Percentiles rank a stretch among this genome's conserved stretches.
These are phyloP conservation scores for Suhomyces vadensis DNA, from an alignment of 805 yeast genomes.

Conservation along the genomic window DNA sequence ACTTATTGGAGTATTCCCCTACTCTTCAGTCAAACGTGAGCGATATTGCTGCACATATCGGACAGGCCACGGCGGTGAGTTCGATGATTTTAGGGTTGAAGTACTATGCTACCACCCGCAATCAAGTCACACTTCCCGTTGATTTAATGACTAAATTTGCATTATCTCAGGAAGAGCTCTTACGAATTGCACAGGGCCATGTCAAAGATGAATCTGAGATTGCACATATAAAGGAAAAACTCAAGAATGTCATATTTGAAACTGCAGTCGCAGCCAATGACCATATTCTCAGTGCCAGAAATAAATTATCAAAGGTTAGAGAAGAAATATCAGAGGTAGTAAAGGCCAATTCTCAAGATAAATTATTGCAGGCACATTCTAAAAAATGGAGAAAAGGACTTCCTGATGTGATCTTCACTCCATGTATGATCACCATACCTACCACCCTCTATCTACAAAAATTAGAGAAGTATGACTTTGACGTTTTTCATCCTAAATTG, in stretches of 20 bases:
- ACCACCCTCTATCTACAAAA: constrained; percentile 59
- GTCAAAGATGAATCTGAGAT: constrained; percentile 26
- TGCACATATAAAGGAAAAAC: constrained; percentile 29
- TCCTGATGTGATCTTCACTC: constrained; percentile 67
- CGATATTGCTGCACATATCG: constrained; percentile 75
- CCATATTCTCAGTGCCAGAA: constrained; percentile 68
- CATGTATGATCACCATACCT: constrained; percentile 69
- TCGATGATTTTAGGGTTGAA: constrained; percentile 59
- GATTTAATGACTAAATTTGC: constrained; percentile 54
- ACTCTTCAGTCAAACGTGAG: constrained; percentile 46
- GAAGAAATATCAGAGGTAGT: constrained; percentile 36
- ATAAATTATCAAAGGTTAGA: constrained; percentile 46
- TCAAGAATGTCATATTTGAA: constrained; percentile 64
- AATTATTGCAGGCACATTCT: constrained; percentile 24
- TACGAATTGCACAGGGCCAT: constrained; percentile 50
- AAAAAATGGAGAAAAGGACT: constrained; percentile 45
- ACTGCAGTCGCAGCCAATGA: constrained; percentile 78
- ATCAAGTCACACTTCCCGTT: constrained; percentile 60
- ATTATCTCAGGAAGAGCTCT: constrained; percentile 63
- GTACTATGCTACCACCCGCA: constrained; percentile 53
- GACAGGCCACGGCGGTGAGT: constrained; percentile 77
- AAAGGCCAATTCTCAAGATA: constrained; percentile 20
- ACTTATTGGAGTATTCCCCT: constrained; percentile 48
- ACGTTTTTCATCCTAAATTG: constrained; percentile 48
- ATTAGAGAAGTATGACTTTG: constrained; percentile 65